Evolutionary conservation across 805 yeast genomes (phyloP).

Genomic region (Schwanniomyces sp.): DNA sequence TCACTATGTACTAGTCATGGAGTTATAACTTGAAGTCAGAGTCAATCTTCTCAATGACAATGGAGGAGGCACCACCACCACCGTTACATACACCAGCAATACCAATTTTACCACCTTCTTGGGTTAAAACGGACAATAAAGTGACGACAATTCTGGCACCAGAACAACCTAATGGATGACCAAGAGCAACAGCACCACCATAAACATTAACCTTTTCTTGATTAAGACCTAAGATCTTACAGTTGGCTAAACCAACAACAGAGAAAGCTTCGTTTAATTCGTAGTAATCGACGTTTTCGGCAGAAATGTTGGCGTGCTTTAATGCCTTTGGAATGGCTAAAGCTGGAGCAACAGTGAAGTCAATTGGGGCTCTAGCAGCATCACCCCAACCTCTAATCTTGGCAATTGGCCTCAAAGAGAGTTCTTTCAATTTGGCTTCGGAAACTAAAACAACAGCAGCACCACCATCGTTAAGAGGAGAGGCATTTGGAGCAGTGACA

Average conservation of each 20-base stretch:
- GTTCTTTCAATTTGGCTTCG: constrained; percentile 79
- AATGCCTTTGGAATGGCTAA: constrained; percentile 95
- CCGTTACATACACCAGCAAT: constrained; percentile 98
- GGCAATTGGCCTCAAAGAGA: constrained; percentile 86
- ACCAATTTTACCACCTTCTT: constrained; percentile 82
- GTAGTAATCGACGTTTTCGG: constrained; percentile 77
- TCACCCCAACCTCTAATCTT: constrained; percentile 95
- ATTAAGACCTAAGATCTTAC: constrained; percentile 64
- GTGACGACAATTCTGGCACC: constrained; percentile 94
- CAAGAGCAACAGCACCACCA: constrained; percentile 96
- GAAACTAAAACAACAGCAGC: constrained; percentile 91
- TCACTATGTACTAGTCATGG: background rate
- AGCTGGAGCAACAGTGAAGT: constrained; percentile 95
- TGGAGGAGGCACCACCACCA: constrained; percentile 98
- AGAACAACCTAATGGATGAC: constrained; percentile 95
- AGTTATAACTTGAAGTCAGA: constrained; percentile 35
- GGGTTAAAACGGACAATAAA: constrained; percentile 71
- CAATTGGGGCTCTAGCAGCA: constrained; percentile 93
- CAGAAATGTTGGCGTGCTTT: constrained; percentile 71
- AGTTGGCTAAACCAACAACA: constrained; percentile 91
- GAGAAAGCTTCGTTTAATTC: constrained; percentile 98
- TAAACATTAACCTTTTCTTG: constrained; percentile 75
- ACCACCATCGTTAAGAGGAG: constrained; percentile 96
- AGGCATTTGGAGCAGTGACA: constrained; percentile 96
- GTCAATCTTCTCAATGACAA: constrained; percentile 73